These are phyloP conservation scores for Plasmodium cynomolgi DNA, from an alignment of 169 alveolate genomes.

Conservation along the genomic window DNA sequence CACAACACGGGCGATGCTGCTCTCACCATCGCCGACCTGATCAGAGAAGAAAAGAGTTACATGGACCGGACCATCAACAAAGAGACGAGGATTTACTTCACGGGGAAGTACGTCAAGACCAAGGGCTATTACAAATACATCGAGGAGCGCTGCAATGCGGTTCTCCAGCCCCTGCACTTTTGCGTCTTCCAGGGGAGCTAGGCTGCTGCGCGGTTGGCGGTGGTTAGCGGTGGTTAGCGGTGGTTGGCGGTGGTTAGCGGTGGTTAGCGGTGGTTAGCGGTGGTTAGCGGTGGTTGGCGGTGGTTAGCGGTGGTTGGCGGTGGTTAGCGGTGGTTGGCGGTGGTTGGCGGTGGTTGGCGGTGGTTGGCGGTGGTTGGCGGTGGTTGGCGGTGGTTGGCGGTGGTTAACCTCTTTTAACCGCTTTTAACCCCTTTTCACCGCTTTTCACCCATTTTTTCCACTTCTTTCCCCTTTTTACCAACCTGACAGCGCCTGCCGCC, in stretches of 20 bases:
- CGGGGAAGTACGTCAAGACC: conserved; percentile 55
- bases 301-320: neutral
- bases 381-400: neutral
- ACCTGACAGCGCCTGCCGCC: no score
- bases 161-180: conserved; percentile 45
- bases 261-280: neutral
- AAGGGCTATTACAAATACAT: conserved; percentile 35
- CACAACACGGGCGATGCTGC: neutral
- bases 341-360: neutral
- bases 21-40: conserved; percentile 15
- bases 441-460: no score
- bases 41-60: conserved; percentile 7
- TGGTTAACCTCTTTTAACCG: neutral
- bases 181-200: neutral
- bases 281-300: neutral
- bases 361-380: neutral
- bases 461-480: no score
- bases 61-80: conserved; percentile 20
- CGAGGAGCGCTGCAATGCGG: conserved; percentile 68
- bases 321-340: no score
- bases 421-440: neutral
- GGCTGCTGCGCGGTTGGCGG: neutral
- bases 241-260: neutral
- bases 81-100: conserved; percentile 5
- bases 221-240: neutral